Evolutionary conservation across 2,329 filamentous ascomycete species (phyloP), one percentile per base, ranked within the genome.

Genomic region (Aspergillus intermedius): DNA sequence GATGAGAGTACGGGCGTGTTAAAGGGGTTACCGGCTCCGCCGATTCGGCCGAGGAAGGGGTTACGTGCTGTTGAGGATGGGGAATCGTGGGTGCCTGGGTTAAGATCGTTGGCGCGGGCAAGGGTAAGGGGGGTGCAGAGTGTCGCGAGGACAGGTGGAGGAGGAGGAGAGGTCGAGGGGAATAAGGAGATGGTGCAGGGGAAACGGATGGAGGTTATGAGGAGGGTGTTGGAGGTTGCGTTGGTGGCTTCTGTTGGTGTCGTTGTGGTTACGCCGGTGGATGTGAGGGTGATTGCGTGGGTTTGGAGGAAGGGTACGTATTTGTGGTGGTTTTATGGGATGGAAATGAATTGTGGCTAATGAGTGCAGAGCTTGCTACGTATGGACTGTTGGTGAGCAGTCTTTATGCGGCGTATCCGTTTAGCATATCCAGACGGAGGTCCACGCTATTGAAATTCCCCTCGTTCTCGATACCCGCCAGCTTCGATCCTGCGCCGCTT

Each of bases 401-500:
- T 9, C 56, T 72, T 23, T 72, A 70, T 52, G 59, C 59, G 42
- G 49, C 61, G 37, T 87, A 88, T 57, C 84, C 84, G 2, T 47
- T 85, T 35, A 74, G 83, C 49, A 67, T 85, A n/a, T 60, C 56
- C 35, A 47, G 52, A 59, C 21, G 59, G 60, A 37, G 53, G 54
- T 47, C 59, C 61, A 51, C 62, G 59, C 45, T 46, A 57, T 19
- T 57, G 56, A 58, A 67, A 45, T 58, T 69, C 44, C 70, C 64
- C 54, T 73, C 75, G 44, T 79, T 83, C 59, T 76, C 77, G 37
- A 74, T 95, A 34, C 89, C 90, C 0, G 73, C 82, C 3, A 77
- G 80, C n/a, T 95, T 96, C 68, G 91, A 97, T 62, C 91, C 90
- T 2, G 91, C 91, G 5, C 88, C 91, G 9, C 76, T 95, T n/a